Base-by-base conservation (phyloP, 2,329 filamentous ascomycete species). In the Thelonectria blattea region DNA sequence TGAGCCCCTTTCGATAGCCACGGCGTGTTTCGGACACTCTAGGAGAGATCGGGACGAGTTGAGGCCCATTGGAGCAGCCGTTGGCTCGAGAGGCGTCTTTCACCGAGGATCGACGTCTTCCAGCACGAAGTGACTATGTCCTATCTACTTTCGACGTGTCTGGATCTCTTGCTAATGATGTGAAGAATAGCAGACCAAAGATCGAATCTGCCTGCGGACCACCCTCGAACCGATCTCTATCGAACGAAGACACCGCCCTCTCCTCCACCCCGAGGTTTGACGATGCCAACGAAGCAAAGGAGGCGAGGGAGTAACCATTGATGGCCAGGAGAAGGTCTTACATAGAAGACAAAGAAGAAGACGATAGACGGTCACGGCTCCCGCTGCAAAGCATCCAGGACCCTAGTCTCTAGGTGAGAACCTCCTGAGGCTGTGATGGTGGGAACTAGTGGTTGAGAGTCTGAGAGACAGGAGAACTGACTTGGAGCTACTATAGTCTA, bases 31-130 rank as follows among this genome's bases (percentile, higher is more conserved):
- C n/a, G n/a, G n/a, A n/a, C n/a, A n/a, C n/a, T n/a, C n/a, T n/a
- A n/a, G n/a, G n/a, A n/a, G n/a, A n/a, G n/a, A 80, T 81, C 0
- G 80, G 80, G 0, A 80, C 69, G 7, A 84, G 73, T 64, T 84
- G 82, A 4, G 72, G 0, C 80, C 83, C 54, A 86, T 78, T 83
- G 83, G 27, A 85, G 78, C 70, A 85, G 83, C 84, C 83, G 86
- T 71, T 86, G 83, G 2, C 71, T 71, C 0, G 79, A 58, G 2
- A 48, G 51, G 5, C 53, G 24, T 50, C 17, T 10, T 55, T 32
- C 20, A 58, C 43, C 47, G 45, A 50, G 4, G 50, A 52, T 56
- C 60, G 1, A 24, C 22, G 62, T 56, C 18, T 60, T 47, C 62
- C 59, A 62, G 50, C 60, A 65, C 11, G 56, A 62, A 3, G 62